Evolutionary conservation across 2,329 filamentous ascomycete species (phyloP).

Genomic region (Verticillium nonalfalfae): DNA sequence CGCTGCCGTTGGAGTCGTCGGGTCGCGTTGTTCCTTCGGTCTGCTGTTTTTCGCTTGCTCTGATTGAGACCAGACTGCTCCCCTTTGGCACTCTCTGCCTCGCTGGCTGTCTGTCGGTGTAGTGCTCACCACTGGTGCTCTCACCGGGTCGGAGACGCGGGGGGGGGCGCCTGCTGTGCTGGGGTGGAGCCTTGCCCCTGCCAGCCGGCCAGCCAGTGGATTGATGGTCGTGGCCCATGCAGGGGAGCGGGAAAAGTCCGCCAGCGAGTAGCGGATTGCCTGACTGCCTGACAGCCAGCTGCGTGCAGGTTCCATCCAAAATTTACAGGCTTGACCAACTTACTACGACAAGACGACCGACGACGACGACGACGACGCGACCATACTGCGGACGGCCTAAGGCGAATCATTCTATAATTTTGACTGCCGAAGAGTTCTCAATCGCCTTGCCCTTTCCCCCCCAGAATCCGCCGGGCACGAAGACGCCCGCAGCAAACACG

Average conservation of each 20-base stretch:
- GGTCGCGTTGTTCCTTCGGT: neutral
- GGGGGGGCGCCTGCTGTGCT: neutral
- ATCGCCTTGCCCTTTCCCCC: neutral
- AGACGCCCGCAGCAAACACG: neutral
- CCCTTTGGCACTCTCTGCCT: no score
- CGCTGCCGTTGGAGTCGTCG: slow-evolving; percentile 9
- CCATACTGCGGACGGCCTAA: neutral
- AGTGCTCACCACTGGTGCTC: neutral
- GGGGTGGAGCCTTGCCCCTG: neutral
- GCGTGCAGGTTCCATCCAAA: slow-evolving; percentile 5
- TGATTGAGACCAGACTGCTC: neutral
- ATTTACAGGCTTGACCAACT: slow-evolving; percentile 5
- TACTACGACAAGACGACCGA: neutral
- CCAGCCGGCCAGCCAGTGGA: neutral
- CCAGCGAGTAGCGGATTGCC: neutral
- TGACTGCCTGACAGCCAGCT: neutral
- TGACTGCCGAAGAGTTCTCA: neutral
- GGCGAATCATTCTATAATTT: neutral
- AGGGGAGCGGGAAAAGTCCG: slow-evolving; percentile 7
- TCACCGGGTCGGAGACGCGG: neutral
- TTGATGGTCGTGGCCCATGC: neutral
- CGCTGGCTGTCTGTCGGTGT: neutral
- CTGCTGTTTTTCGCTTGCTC: neutral
- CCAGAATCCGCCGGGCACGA: neutral
- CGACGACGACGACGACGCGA: neutral